A percentile compares a stretch with the other conserved stretches of the same genome.
Conservation (phyloP, 768 basidiomycete genomes). For the Termitomyces sp. region DNA sequence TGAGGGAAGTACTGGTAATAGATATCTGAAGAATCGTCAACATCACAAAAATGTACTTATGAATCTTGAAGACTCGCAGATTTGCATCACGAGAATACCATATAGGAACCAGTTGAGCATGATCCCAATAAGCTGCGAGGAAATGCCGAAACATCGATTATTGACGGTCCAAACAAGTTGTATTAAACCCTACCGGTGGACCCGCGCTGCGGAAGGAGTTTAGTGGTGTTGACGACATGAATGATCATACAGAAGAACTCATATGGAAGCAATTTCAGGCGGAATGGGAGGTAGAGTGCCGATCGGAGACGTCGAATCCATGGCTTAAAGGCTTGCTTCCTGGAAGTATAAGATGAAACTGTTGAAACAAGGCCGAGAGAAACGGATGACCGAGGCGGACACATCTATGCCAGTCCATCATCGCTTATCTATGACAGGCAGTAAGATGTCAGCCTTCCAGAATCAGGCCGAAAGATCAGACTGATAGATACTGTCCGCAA, state of each 20-base stretch:
- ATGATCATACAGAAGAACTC: neutral
- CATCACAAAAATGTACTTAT: neutral
- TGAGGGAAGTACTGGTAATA: neutral
- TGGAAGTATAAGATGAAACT: too few relatives aligned
- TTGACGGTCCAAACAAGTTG: neutral
- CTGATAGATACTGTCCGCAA: neutral
- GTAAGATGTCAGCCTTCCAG: neutral
- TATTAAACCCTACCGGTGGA: neutral
- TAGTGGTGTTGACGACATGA: neutral
- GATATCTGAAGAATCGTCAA: neutral
- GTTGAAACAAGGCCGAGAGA: neutral
- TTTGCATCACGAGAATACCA: slow-evolving; percentile 8
- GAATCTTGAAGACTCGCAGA: neutral
- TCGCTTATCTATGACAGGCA: neutral
- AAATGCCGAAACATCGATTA: neutral
- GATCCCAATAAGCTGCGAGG: slow-evolving; percentile 3
- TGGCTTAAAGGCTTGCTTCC: neutral
- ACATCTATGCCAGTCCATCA: neutral
- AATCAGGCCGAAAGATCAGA: neutral
- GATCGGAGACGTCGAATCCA: neutral
- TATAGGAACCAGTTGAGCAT: slow-evolving; percentile 10
- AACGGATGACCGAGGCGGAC: neutral
- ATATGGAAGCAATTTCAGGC: neutral
- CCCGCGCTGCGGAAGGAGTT: neutral
- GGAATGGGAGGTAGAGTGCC: neutral